These are phyloP conservation scores for Nemania serpens DNA, from an alignment of 2,329 filamentous ascomycete genomes.

Conservation along the genomic window DNA sequence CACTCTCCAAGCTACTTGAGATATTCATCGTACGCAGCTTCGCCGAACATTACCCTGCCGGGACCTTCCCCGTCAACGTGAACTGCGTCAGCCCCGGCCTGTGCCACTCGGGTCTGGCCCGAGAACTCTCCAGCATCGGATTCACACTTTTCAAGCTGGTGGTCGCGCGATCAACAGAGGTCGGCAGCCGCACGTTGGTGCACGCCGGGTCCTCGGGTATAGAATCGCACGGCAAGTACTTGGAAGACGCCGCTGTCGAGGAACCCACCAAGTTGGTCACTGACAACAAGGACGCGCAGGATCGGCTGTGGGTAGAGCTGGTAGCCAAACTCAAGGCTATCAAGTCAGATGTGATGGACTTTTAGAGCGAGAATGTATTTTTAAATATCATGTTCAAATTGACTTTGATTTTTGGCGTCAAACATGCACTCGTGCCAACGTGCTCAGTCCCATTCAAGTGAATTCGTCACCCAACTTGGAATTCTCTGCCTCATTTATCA, in stretches of 20 bases:
- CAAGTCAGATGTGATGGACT: too few relatives aligned
- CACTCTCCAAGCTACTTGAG: constrained; percentile 41
- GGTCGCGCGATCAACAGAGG: constrained; percentile 51
- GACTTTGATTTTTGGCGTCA: too few relatives aligned
- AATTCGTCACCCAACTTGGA: too few relatives aligned
- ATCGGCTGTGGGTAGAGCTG: background rate
- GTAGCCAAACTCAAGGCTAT: background rate
- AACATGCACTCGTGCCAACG: too few relatives aligned
- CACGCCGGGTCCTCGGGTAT: constrained; percentile 44
- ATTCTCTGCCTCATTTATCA: too few relatives aligned
- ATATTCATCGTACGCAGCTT: constrained; percentile 34
- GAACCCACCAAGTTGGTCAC: background rate
- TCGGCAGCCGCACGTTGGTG: constrained; percentile 52
- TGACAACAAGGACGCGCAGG: background rate
- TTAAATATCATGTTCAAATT: too few relatives aligned
- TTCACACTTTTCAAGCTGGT: constrained; percentile 41
- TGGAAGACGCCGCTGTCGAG: constrained; percentile 40
- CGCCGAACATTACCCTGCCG: constrained; percentile 27
- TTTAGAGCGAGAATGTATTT: too few relatives aligned
- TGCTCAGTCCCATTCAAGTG: too few relatives aligned
- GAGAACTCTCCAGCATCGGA: constrained; percentile 40
- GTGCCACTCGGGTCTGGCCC: constrained; percentile 52
- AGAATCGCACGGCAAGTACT: constrained; percentile 53
- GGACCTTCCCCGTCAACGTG: constrained; percentile 47
- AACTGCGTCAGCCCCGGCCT: constrained; percentile 59